These are phyloP conservation scores for Actinomucor elegans DNA, from an alignment of 371 early-diverging fungal genomes.

Conservation along the genomic window DNA sequence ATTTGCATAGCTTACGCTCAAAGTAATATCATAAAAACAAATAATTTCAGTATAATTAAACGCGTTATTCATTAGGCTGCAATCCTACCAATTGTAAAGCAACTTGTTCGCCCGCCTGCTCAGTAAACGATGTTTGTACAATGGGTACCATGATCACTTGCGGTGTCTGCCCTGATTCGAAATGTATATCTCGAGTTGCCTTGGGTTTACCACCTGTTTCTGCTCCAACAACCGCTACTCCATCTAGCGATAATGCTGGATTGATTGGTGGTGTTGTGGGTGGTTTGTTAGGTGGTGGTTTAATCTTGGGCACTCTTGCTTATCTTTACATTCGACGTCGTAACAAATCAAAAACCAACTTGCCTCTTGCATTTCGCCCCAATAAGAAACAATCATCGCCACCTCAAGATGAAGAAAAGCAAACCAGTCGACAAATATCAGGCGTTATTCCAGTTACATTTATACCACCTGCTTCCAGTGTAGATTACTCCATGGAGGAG, in stretches of 20 bases:
- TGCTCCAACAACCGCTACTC: not conserved
- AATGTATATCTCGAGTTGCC: slow-evolving; percentile 28
- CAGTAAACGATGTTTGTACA: slow-evolving; percentile 27
- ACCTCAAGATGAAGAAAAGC: slow-evolving; percentile 10
- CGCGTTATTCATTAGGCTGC: slow-evolving; percentile 17
- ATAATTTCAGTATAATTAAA: not conserved
- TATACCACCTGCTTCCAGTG: slow-evolving; percentile 36
- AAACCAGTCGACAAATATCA: slow-evolving; percentile 22
- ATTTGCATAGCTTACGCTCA: slow-evolving; percentile 2
- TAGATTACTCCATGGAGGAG: not conserved
- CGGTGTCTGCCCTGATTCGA: slow-evolving; percentile 40
- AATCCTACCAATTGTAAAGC: slow-evolving; percentile 25
- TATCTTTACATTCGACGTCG: slow-evolving; percentile 20
- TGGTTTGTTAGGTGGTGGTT: slow-evolving; percentile 24
- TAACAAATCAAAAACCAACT: slow-evolving; percentile 18
- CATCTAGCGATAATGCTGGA: slow-evolving; percentile 18
- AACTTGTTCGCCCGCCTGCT: slow-evolving; percentile 32
- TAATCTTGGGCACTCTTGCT: slow-evolving; percentile 22
- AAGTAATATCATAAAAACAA: slow-evolving; percentile 5
- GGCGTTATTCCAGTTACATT: slow-evolving; percentile 52
- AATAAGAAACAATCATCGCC: not conserved
- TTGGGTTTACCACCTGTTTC: slow-evolving; percentile 20
- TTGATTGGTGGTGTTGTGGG: slow-evolving; percentile 46
- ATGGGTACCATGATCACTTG: slow-evolving; percentile 40
- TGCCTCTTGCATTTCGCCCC: slow-evolving; percentile 30